Percentiles rank a stretch among this genome's conserved stretches.
These are phyloP conservation scores for Aspergillus versicolor DNA, from an alignment of 2,329 filamentous ascomycete genomes.

Conservation along the genomic window DNA sequence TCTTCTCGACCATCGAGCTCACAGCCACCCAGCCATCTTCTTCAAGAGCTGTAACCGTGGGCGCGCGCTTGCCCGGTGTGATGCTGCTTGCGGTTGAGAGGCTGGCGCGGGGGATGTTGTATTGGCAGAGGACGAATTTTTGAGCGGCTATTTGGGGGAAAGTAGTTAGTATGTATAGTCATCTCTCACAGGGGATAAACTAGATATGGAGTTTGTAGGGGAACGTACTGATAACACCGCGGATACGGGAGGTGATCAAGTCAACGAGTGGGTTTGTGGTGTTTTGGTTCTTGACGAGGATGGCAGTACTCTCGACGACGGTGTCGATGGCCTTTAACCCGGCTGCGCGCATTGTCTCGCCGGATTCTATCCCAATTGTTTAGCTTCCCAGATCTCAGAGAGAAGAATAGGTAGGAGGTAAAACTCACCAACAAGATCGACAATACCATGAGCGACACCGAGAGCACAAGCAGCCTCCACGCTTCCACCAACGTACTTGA, in stretches of 20 bases:
- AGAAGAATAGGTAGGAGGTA: neutral
- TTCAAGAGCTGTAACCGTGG: constrained; percentile 86
- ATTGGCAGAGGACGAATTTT: constrained; percentile 91
- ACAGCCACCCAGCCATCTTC: constrained; percentile 93
- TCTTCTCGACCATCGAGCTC: constrained; percentile 88
- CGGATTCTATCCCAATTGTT: constrained; percentile 66
- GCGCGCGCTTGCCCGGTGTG: constrained; percentile 90
- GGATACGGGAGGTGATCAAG: constrained; percentile 81
- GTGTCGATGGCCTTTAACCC: constrained; percentile 93
- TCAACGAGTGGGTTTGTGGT: constrained; percentile 80
- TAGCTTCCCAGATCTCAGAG: neutral
- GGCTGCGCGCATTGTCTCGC: constrained; percentile 96
- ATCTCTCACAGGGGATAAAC: neutral
- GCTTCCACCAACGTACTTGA: constrained; percentile 92
- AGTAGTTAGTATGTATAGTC: neutral
- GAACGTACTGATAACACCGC: constrained; percentile 78
- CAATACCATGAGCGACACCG: constrained; percentile 93
- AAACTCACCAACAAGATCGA: constrained; percentile 86
- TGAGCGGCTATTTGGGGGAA: constrained; percentile 63
- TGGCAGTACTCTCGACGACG: constrained; percentile 80
- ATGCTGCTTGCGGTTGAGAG: constrained; percentile 70
- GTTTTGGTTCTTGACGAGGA: constrained; percentile 86
- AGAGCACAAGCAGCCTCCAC: constrained; percentile 96
- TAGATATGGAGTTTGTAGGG: neutral
- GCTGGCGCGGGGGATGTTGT: constrained; percentile 77